These are phyloP conservation scores for Starmerella etchellsii DNA, from an alignment of 805 yeast species.

Conservation along the genomic window DNA sequence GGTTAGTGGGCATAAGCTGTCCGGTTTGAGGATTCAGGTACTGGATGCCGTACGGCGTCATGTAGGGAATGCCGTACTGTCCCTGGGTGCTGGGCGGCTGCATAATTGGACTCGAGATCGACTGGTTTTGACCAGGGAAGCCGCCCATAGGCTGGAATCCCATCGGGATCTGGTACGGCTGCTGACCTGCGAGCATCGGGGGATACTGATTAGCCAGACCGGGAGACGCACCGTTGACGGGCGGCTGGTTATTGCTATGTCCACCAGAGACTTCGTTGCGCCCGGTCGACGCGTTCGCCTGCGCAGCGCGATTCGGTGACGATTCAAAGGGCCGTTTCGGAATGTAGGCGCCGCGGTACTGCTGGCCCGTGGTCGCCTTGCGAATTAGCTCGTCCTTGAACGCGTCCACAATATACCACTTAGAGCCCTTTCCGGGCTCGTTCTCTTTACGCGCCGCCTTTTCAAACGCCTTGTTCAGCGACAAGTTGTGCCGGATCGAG, in stretches of 20 bases:
- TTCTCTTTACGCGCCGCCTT: constrained; percentile 90
- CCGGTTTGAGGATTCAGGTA: constrained; percentile 12
- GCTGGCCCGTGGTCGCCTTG: constrained; percentile 42
- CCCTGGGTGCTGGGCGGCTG: too few species aligned
- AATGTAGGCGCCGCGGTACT: constrained; percentile 12
- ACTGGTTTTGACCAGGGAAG: neutral
- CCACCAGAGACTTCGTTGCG: too few species aligned
- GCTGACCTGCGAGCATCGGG: too few species aligned
- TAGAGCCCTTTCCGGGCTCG: constrained; percentile 98
- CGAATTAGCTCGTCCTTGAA: constrained; percentile 73
- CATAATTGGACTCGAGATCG: too few species aligned
- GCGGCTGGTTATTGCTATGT: too few species aligned
- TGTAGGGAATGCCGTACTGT: constrained; percentile 6
- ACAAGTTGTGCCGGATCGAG: constrained; percentile 87
- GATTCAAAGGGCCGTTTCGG: constrained; percentile 8
- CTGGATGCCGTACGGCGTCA: constrained; percentile 16
- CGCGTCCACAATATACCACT: constrained; percentile 87
- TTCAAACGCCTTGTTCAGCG: constrained; percentile 92
- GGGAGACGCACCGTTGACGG: too few species aligned
- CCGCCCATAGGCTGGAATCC: neutral
- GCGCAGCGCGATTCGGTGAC: constrained; percentile 2
- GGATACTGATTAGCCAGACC: too few species aligned
- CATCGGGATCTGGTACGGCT: neutral
- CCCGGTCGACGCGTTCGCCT: too few species aligned
- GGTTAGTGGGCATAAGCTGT: constrained; percentile 8